These are phyloP conservation scores for Scutellaria minor DNA, from an alignment of 257 asterid species.

Conservation along the genomic window DNA sequence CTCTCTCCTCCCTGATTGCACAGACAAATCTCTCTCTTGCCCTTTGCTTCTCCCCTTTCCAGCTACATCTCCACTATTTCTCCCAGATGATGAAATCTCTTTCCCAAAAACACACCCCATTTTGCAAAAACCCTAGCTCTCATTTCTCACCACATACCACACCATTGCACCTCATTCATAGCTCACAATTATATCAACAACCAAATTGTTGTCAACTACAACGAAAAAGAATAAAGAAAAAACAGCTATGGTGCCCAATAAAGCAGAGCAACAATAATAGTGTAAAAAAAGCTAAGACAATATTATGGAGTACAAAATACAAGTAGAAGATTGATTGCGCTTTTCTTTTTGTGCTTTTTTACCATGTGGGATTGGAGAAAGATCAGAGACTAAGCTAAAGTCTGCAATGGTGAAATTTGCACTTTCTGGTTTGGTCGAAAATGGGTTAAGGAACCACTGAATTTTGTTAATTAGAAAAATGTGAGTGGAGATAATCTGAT, in stretches of 20 bases:
- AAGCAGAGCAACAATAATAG: slow-evolving; percentile 60
- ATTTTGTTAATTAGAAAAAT: slow-evolving; percentile 25
- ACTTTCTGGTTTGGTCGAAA: slow-evolving; percentile 36
- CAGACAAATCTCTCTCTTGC: slow-evolving; percentile 52
- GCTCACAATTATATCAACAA: slow-evolving; percentile 25
- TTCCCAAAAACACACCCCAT: slow-evolving; percentile 91
- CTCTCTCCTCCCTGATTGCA: slow-evolving; percentile 66
- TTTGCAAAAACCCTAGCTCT: slow-evolving; percentile 54
- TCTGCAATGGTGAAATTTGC: slow-evolving; percentile 27
- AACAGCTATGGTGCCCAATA: slow-evolving; percentile 57
- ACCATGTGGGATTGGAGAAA: slow-evolving; percentile 45
- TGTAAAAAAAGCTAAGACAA: slow-evolving; percentile 37
- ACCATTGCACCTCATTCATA: slow-evolving; percentile 46
- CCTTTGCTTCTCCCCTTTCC: slow-evolving; percentile 51
- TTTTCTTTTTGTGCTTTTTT: slow-evolving; percentile 31
- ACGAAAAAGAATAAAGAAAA: slow-evolving; percentile 38
- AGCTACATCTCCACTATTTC: slow-evolving; percentile 52
- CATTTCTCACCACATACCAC: slow-evolving; percentile 67
- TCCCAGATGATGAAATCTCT: slow-evolving; percentile 64
- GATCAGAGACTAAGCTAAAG: slow-evolving; percentile 33
- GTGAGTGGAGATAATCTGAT: slow-evolving; percentile 29
- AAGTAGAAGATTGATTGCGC: slow-evolving; percentile 42
- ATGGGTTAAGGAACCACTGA: neutral
- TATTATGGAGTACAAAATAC: slow-evolving; percentile 37
- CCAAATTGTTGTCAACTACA: slow-evolving; percentile 32